Evolutionary conservation across 116 monocot genomes (phyloP), one percentile per base, ranked within the genome.

Genomic region (Iris pallida): DNA sequence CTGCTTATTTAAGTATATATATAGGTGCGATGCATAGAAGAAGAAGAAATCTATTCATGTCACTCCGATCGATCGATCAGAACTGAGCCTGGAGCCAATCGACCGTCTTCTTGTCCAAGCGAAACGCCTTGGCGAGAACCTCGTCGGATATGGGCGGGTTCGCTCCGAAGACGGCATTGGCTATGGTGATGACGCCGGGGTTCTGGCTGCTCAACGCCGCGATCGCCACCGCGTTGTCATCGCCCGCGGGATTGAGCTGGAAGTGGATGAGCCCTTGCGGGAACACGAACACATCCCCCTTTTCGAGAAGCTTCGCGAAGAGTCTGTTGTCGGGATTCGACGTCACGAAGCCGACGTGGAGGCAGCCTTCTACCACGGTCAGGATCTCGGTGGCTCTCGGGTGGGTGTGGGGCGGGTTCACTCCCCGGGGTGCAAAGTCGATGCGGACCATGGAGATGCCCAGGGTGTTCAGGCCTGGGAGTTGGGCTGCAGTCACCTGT

Each of bases 211-310:
- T 48, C 11, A 64, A 11, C 17, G 19, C 7, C 4, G 63, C n/a
- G 13, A 65, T 16, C n/a, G 43, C 53, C 10, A 51, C 65, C 10
- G 65, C 65, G 3, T 20, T 14, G 47, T 65, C 14, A 65, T 51
- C 65, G 47, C 49, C 8, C 73, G 73, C 18, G 47, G 65, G 30
- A 66, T 78, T 75, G 63, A 45, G 70, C 75, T 85, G 85, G 73
- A 70, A 84, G 66, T 80, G 76, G 18, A 80, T 69, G 67, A 85
- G 81, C 6, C 81, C 81, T 4, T 77, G 66, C 1, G 85, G 81
- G 65, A 54, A 45, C 7, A 62, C 16, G 42, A 64, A 49, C 42
- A 43, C 40, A 0, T 71, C 48, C 1, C 59, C 47, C 10, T n/a
- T 9, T 8, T 43, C 0, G 19, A 51, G 49, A 5, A 66, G 30